Evolutionary conservation across 148 eudicot species (phyloP).

Genomic region (Chenopodium formosanum): DNA sequence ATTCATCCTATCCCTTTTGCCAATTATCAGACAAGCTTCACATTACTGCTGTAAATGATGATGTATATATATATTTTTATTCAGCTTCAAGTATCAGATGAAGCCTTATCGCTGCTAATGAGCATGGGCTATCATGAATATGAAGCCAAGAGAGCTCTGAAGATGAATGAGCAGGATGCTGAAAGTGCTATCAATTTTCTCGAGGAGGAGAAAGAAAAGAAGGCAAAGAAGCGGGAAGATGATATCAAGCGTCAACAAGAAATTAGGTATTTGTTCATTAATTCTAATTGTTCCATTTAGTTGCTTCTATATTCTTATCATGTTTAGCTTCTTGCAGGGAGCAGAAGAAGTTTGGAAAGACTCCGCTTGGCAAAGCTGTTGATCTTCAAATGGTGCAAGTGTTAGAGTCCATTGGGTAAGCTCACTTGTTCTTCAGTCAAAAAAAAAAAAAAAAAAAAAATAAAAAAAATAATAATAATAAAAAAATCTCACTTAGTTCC

Average conservation of each 20-base stretch:
- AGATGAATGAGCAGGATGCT: constrained; percentile 73
- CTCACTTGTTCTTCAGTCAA: neutral
- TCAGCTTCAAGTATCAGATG: constrained; percentile 97
- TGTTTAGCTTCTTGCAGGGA: constrained; percentile 51
- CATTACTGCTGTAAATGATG: neutral
- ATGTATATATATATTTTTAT: constrained; percentile 11
- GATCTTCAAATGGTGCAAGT: constrained; percentile 60
- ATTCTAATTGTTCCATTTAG: neutral
- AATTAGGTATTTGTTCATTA: constrained; percentile 42
- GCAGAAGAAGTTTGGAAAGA: constrained; percentile 74
- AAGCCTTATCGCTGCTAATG: constrained; percentile 64
- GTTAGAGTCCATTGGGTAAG: constrained; percentile 69
- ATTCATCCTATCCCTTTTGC: neutral
- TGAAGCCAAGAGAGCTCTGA: constrained; percentile 74
- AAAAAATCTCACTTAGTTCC: too few species aligned
- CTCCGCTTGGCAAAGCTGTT: constrained; percentile 74
- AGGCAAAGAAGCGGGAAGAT: constrained; percentile 51
- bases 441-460: too few species aligned
- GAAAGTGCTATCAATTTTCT: constrained; percentile 75
- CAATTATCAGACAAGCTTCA: neutral
- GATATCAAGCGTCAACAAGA: constrained; percentile 60
- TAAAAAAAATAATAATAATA: too few species aligned
- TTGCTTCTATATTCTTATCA: constrained; percentile 12
- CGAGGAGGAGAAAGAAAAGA: constrained; percentile 62
- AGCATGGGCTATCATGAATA: constrained; percentile 85